These are phyloP conservation scores for Termitomyces titanicus DNA, from an alignment of 768 basidiomycete genomes.

Conservation along the genomic window DNA sequence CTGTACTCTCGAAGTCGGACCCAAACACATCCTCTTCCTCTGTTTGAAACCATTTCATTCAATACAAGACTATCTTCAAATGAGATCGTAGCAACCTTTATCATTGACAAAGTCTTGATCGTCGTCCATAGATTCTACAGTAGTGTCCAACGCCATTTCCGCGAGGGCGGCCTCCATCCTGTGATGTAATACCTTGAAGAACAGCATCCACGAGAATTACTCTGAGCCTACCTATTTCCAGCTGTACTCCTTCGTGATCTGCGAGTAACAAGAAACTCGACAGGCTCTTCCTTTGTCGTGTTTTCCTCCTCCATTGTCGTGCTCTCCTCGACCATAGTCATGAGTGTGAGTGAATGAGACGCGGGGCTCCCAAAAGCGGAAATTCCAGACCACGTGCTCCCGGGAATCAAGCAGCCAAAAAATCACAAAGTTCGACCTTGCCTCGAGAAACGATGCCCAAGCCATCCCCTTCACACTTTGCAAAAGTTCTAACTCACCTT, in stretches of 20 bases:
- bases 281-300: conserved; percentile 21
- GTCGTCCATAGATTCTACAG: conserved; percentile 60
- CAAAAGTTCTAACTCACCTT: conserved; percentile 47
- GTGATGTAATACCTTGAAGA: not conserved
- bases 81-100: conserved; percentile 44
- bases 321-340: conserved; percentile 5
- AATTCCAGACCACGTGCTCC: conserved; percentile 3
- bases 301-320: conserved; percentile 19
- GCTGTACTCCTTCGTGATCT: conserved; percentile 71
- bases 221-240: conserved; percentile 59
- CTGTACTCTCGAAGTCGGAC: conserved; percentile 84
- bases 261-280: conserved; percentile 50
- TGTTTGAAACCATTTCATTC: conserved; percentile 23
- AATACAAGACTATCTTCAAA: not conserved
- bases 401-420: conserved; percentile 11
- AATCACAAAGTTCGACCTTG: conserved; percentile 3
- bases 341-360: not conserved
- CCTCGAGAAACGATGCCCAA: conserved; percentile 5
- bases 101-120: conserved; percentile 69
- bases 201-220: not conserved
- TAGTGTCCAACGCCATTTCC: conserved; percentile 57
- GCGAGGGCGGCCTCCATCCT: conserved; percentile 82
- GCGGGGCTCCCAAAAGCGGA: not conserved
- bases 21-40: conserved; percentile 82
- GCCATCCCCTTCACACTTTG: conserved; percentile 45